Evolutionary conservation across 192 early-diverging fungal species (phyloP).

Genomic region (Linnemannia hyalina): DNA sequence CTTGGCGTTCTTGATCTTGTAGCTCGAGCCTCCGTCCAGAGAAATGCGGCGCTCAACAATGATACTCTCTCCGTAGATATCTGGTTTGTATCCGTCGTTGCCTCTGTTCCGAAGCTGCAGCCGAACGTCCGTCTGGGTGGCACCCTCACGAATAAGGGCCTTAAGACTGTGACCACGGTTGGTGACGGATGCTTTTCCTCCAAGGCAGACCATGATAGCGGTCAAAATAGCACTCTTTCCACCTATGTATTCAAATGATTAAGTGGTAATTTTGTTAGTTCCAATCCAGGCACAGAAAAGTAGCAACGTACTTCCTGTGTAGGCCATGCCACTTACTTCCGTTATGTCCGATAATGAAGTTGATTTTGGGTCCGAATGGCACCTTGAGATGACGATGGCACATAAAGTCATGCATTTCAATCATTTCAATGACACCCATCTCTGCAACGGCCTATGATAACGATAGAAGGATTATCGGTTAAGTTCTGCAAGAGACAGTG

Average conservation of each 20-base stretch:
- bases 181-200: slow-evolving; percentile 90
- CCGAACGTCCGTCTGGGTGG: slow-evolving; percentile 72
- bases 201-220: slow-evolving; percentile 90
- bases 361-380: slow-evolving; percentile 86
- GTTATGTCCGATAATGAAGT: slow-evolving; percentile 98
- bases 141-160: slow-evolving; percentile 88
- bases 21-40: slow-evolving; percentile 72
- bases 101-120: slow-evolving; percentile 88
- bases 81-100: slow-evolving; percentile 83
- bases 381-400: slow-evolving; percentile 90
- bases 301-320: not conserved
- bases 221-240: slow-evolving; percentile 98
- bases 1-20: slow-evolving; percentile 82
- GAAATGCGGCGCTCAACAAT: slow-evolving; percentile 85
- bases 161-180: slow-evolving; percentile 85
- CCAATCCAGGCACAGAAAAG: not conserved
- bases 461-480: not conserved
- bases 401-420: slow-evolving; percentile 95
- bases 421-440: slow-evolving; percentile 82
- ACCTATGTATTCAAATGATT: slow-evolving; percentile 52
- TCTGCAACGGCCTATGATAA: slow-evolving; percentile 57
- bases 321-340: slow-evolving; percentile 72
- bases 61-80: slow-evolving; percentile 85
- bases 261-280: not conserved
- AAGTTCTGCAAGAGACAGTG: not conserved